Conservation (phyloP, 768 basidiomycete species). For the Calocera cornea region DNA sequence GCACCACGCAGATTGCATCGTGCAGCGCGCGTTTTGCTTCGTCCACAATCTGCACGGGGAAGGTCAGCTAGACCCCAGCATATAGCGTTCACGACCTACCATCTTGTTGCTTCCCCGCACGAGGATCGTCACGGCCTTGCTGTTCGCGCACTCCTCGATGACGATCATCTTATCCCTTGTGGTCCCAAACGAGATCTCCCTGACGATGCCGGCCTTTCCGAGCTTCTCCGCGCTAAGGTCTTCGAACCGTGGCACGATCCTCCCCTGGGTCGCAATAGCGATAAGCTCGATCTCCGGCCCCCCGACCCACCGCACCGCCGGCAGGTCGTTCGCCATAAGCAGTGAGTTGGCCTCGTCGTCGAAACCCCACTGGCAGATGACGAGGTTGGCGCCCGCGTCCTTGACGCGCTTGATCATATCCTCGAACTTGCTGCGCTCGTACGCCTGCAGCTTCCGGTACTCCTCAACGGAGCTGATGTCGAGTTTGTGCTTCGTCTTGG, state of each 20-base stretch:
- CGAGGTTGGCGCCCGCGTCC: conserved; percentile 91
- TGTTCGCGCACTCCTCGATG: conserved; percentile 96
- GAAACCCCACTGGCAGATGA: conserved; percentile 99
- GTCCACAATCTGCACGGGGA: conserved; percentile 69
- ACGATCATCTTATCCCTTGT: conserved; percentile 99
- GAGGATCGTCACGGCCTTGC: conserved; percentile 90
- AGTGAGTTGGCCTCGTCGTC: conserved; percentile 98
- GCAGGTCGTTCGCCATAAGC: conserved; percentile 93
- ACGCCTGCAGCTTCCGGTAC: conserved; percentile 84
- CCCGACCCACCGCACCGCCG: conserved; percentile 97
- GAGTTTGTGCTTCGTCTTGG: conserved; percentile 98
- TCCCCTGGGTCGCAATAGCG: conserved; percentile 94
- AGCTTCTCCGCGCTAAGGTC: conserved; percentile 85
- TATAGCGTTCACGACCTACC: conserved; percentile 34
- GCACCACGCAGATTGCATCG: conserved; percentile 93
- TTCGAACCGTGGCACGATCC: conserved; percentile 96
- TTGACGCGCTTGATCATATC: conserved; percentile 97
- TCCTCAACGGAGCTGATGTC: conserved; percentile 96
- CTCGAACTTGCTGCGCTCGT: conserved; percentile 91
- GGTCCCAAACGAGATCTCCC: conserved; percentile 91
- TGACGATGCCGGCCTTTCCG: conserved; percentile 83
- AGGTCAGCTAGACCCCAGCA: neutral
- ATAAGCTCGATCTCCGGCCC: conserved; percentile 99
- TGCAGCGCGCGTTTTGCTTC: conserved; percentile 97
- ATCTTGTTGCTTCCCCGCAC: conserved; percentile 98